These are phyloP conservation scores for Paramecium tetraurelia DNA, from an alignment of 73 alveolate genomes.

Conservation along the genomic window DNA sequence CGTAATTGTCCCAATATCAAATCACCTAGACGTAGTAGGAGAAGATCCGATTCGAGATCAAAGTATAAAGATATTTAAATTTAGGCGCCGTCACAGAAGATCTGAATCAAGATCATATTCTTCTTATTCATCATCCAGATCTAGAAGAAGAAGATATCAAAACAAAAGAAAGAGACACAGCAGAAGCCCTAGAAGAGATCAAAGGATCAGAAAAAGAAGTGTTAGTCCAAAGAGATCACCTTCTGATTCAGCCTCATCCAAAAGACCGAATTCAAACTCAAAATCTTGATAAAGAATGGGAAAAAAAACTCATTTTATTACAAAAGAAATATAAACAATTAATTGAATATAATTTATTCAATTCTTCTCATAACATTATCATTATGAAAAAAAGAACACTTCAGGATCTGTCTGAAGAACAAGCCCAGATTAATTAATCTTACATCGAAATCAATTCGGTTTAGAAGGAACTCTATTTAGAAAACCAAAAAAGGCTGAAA, in stretches of 20 bases:
- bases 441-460: background rate
- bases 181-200: slow-evolving; percentile 35
- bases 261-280: background rate
- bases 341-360: background rate
- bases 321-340: background rate
- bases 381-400: background rate
- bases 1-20: slow-evolving; percentile 11
- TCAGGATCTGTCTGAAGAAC: background rate
- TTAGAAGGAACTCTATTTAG: background rate
- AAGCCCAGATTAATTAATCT: background rate
- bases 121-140: slow-evolving; percentile 48
- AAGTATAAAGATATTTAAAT: background rate
- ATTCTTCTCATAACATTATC: background rate
- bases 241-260: background rate
- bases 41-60: slow-evolving; percentile 29
- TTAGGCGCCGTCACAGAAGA: background rate
- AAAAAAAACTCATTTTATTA: background rate
- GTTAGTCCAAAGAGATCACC: background rate
- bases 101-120: slow-evolving; percentile 34
- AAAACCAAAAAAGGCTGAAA: background rate
- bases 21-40: slow-evolving; percentile 46
- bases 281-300: slow-evolving; percentile 39
- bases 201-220: background rate
- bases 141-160: slow-evolving; percentile 24
- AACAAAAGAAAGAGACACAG: slow-evolving; percentile 6